Percentiles rank a stretch among this genome's conserved stretches.
Evolutionary conservation across 352 stramenopile genomes (phyloP).

Genomic region (Globisporangium viniferum): DNA sequence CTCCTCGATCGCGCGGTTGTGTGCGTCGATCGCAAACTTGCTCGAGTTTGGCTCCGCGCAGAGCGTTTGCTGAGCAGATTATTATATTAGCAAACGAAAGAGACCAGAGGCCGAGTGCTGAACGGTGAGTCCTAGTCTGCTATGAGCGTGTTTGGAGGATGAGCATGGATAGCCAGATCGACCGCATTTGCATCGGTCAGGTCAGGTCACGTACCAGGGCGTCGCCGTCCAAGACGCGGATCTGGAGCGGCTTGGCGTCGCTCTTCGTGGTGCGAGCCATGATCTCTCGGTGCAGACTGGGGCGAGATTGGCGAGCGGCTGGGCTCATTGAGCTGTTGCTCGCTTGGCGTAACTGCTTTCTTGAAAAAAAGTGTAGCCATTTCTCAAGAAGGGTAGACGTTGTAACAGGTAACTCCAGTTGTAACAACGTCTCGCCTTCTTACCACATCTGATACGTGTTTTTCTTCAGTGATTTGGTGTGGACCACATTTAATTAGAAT

Average conservation of each 20-base stretch:
- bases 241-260: conserved; percentile 21
- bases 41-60: conserved; percentile 72
- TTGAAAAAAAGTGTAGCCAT: neutral
- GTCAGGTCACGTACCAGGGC: conserved; percentile 26
- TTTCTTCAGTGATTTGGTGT: too few species aligned
- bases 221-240: conserved; percentile 35
- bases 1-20: conserved; percentile 65
- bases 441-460: too few species aligned
- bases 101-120: too few species aligned
- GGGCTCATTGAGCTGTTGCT: neutral
- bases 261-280: neutral
- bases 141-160: too few species aligned
- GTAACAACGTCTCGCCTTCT: too few species aligned
- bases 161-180: too few species aligned
- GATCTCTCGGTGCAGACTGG: too few species aligned
- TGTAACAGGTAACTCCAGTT: too few species aligned
- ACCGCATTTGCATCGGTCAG: neutral
- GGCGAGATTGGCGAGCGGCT: neutral
- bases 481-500: too few species aligned
- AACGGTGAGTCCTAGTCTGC: too few species aligned
- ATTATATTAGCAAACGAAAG: neutral
- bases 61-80: conserved; percentile 27
- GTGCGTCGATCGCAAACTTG: conserved; percentile 75
- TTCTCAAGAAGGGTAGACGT: neutral
- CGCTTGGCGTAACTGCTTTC: neutral